Base-by-base conservation (phyloP, 2,329 filamentous ascomycete genomes). In the Penicillium sp. region DNA sequence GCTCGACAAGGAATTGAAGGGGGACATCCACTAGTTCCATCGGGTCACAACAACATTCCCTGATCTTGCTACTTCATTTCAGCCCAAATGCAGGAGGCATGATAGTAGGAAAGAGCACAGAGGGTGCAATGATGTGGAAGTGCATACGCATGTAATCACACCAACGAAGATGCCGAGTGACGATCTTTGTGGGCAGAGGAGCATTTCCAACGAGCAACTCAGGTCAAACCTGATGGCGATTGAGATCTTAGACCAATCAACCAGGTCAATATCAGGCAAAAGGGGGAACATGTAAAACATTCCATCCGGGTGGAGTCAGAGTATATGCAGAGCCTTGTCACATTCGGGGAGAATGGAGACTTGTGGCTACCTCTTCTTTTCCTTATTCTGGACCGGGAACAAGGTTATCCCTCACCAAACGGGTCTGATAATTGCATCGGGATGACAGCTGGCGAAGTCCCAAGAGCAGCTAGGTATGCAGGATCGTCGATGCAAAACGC, bases 381-480 rank as follows among this genome's bases (percentile, higher is more conserved):
- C 18, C 43, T 40, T 48, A 49, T 33, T 50, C 25, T 45, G 45
- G 43, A 38, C 44, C 37, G 37, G 32, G 45, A 45, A 37, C 51
- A 54, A 49, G 48, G 54, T 56, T 51, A 48, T 45, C 45, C 51
- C 49, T 50, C 44, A 41, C 33, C 22, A 36, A 28, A 38, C 47
- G 44, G 38, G 41, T 48, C 50, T 53, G 44, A 42, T 44, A 50
- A 54, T 44, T 52, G 53, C 55, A 54, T 60, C 50, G 52, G 50
- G 42, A 41, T 56, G 55, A 57, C 57, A 62, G 53, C 55, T 65
- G 60, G 61, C 59, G 60, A 51, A 49, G 52, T 46, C 45, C 18
- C 45, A 48, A 50, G 41, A 52, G 47, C 41, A 48, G 51, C 37
- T 48, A 42, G 50, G 38, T 41, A 57, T 61, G 60, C 60, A 61